Percentiles rank a stretch among this genome's conserved stretches.
phyloP scores from a whole-genome alignment of 257 asterid genomes.

The Nicotiana noctiflora region DNA sequence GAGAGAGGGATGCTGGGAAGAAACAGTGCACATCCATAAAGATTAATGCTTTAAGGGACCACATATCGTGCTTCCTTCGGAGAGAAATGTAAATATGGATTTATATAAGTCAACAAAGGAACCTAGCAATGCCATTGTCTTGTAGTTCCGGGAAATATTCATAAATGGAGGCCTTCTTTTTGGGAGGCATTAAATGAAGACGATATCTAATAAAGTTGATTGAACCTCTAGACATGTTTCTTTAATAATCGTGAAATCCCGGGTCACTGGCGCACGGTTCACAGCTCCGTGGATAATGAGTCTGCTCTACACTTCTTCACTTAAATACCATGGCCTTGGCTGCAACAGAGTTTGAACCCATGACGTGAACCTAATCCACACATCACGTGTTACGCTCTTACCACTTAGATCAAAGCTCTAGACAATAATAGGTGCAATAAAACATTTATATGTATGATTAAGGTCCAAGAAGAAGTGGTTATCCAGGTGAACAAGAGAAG shows the following conservation, averaged over 20 bases:
- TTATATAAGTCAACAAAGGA: background rate
- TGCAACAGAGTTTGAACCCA: background rate
- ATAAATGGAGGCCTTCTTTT: background rate
- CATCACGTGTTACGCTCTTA: background rate
- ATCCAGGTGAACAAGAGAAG: background rate
- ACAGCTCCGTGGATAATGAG: background rate
- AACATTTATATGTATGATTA: background rate
- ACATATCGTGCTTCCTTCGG: background rate
- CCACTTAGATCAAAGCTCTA: background rate
- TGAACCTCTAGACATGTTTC: background rate
- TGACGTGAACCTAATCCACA: background rate
- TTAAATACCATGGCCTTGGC: background rate
- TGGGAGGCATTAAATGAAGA: background rate
- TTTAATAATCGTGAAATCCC: background rate
- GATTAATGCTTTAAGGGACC: background rate
- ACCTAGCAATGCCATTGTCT: background rate
- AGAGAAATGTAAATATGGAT: background rate
- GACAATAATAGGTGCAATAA: background rate
- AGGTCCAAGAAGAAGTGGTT: background rate
- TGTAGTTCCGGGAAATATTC: background rate
- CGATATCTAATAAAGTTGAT: background rate
- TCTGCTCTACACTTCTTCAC: background rate
- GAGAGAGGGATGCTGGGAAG: background rate
- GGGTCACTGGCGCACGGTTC: background rate
- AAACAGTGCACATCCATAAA: background rate